These are phyloP conservation scores for Verticillium albo-atrum DNA, from an alignment of 2,329 filamentous ascomycete genomes.

Conservation along the genomic window DNA sequence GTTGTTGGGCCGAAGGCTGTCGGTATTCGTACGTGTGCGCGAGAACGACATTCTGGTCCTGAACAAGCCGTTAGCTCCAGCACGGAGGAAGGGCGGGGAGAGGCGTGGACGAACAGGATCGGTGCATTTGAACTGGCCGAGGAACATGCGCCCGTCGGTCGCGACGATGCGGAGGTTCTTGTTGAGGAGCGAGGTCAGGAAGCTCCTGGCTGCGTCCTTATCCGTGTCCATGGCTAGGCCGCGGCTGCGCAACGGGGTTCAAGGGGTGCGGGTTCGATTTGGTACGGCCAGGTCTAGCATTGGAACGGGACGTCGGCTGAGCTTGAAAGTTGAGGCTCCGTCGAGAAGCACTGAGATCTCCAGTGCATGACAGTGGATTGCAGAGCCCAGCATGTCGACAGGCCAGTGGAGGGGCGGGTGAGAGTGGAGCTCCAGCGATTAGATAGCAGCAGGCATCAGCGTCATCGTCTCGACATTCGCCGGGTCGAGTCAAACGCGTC, in stretches of 20 bases:
- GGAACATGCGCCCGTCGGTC: constrained; percentile 81
- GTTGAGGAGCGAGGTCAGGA: constrained; percentile 65
- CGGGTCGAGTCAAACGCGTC: not conserved
- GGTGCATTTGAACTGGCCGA: constrained; percentile 90
- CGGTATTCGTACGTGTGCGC: constrained; percentile 87
- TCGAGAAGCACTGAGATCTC: not conserved
- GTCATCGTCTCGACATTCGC: not conserved
- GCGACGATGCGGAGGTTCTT: constrained; percentile 76
- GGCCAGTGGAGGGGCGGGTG: not conserved
- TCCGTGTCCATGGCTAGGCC: constrained; percentile 30
- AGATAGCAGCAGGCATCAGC: not conserved
- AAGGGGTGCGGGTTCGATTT: not conserved
- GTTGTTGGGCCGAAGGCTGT: constrained; percentile 53
- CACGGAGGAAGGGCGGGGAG: not conserved
- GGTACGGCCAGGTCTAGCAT: not conserved
- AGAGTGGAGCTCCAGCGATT: not conserved
- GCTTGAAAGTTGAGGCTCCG: not conserved
- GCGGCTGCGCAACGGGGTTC: constrained; percentile 2
- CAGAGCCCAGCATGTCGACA: not conserved
- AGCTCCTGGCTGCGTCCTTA: constrained; percentile 48
- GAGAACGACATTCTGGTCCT: constrained; percentile 89
- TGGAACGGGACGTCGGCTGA: not conserved
- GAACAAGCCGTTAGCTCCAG: not conserved
- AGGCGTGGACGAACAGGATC: constrained; percentile 64
- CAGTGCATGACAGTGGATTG: not conserved